Evolutionary conservation across 2,329 filamentous ascomycete genomes (phyloP), one percentile per base, ranked within the genome.

Genomic region (Mycogone perniciosa): DNA sequence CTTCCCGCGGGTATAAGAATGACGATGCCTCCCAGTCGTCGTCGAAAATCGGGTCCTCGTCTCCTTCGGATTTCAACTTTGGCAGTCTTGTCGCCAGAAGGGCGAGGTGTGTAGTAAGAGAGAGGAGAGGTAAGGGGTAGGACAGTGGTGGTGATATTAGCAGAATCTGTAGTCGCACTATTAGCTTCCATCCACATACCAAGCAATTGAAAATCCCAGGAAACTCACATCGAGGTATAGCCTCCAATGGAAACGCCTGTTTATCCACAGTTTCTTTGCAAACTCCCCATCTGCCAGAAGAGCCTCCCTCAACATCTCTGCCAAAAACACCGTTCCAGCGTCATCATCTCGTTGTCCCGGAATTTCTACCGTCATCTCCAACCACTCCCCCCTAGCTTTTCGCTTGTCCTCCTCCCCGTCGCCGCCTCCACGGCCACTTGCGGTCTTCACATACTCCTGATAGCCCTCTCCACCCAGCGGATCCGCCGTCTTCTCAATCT

Each of bases 41-140:
- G 72, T 96, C 87, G 70, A 99, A 99, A 65, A 96, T 84, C 9
- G 93, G 93, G 61, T 99, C 93, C 72, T 99, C 93, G 70, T 97
- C 92, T 52, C 82, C 81, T 67, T 95, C 88, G 1, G 91, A 96
- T 66, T 89, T 89, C 46, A 96, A 76, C 29, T 84, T 80, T 6
- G 93, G 93, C 3, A 97, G 77, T 56, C 87, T 84, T 6, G 93
- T 92, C 31, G 88, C 85, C 55, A 96, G 83, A 43, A 99, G 86
- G 3, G 93, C 93, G 54, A 99, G 85, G 67, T 99, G 91, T 44
- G 89, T 92, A 20, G 93, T 95, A 52, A 97, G 80, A 31, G 90
- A 96, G 39, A 99, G 84, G 8, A 99, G 80, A 1, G 92, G 92
- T 6, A 97, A 83, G 0, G 93, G 93, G 62, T 97, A 96, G 45